Percentiles rank a stretch among this genome's conserved stretches.
Conservation (phyloP, 352 stramenopile species). For the Aphanomyces cochlioides region DNA sequence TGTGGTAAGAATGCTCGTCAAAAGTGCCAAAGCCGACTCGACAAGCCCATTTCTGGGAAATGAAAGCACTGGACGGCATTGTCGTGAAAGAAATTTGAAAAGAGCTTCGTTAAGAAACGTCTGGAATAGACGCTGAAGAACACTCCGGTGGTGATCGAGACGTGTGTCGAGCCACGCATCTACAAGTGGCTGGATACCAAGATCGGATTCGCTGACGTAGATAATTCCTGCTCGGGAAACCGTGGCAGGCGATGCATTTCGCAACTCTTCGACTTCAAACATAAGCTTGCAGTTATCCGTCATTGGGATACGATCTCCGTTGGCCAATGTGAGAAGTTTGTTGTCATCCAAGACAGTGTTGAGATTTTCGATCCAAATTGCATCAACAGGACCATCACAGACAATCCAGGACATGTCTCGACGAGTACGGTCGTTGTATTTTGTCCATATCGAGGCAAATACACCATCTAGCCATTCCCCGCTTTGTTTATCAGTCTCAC, state of each 20-base stretch:
- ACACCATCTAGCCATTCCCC: constrained; percentile 72
- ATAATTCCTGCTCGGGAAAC: constrained; percentile 89
- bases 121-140: constrained; percentile 45
- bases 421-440: constrained; percentile 79
- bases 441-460: constrained; percentile 82
- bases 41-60: constrained; percentile 70
- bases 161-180: constrained; percentile 57
- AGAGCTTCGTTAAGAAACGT: constrained; percentile 58
- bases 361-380: constrained; percentile 94
- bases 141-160: constrained; percentile 45
- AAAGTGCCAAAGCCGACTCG: constrained; percentile 62
- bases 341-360: constrained; percentile 95
- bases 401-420: constrained; percentile 89
- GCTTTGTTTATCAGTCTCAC: constrained; percentile 70
- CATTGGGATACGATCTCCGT: constrained; percentile 91
- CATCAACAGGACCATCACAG: constrained; percentile 91
- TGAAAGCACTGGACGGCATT: constrained; percentile 67
- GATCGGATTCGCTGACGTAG: constrained; percentile 81
- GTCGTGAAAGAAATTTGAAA: constrained; percentile 63
- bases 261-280: constrained; percentile 92
- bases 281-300: constrained; percentile 86
- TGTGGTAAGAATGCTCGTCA: constrained; percentile 51
- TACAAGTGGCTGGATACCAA: constrained; percentile 71
- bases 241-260: constrained; percentile 88
- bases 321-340: constrained; percentile 90